phyloP scores from a whole-genome alignment of 192 early-diverging fungal genomes.

The Phlyctochytrium bullatum region DNA sequence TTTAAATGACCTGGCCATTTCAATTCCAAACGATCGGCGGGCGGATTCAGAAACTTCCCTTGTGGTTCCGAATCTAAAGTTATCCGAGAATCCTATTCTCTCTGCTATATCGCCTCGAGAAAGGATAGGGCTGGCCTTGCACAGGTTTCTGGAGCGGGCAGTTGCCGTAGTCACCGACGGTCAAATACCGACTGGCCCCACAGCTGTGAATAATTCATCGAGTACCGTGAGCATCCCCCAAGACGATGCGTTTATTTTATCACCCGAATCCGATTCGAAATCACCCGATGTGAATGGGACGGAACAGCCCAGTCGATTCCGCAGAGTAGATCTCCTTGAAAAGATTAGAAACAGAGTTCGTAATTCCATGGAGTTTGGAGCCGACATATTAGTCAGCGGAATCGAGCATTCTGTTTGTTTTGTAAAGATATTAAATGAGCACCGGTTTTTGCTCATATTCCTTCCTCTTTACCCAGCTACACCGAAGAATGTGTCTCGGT shows the following conservation, averaged over 20 bases:
- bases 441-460: constrained; percentile 38
- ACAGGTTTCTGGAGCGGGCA: constrained; percentile 30
- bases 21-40: constrained; percentile 1
- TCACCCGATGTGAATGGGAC: too few relatives aligned
- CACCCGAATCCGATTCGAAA: background rate
- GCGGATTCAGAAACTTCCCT: background rate
- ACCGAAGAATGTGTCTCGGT: background rate
- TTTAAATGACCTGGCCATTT: background rate
- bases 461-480: constrained; percentile 15
- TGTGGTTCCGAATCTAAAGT: background rate
- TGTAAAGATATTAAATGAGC: constrained; percentile 33
- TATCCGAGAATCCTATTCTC: constrained; percentile 21
- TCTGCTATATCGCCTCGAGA: constrained; percentile 4
- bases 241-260: background rate
- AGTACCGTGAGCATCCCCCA: too few relatives aligned
- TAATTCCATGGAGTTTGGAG: background rate
- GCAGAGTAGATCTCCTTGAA: constrained; percentile 28
- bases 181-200: constrained; percentile 21
- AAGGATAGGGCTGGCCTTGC: constrained; percentile 19
- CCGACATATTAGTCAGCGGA: constrained; percentile 6
- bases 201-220: background rate
- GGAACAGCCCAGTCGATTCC: too few relatives aligned
- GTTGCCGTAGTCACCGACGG: constrained; percentile 29
- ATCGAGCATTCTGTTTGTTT: constrained; percentile 29
- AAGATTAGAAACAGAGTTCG: constrained; percentile 12